Evolutionary conservation across 441 rosid genomes (phyloP).

Genomic region (Codiaeum variegatum): DNA sequence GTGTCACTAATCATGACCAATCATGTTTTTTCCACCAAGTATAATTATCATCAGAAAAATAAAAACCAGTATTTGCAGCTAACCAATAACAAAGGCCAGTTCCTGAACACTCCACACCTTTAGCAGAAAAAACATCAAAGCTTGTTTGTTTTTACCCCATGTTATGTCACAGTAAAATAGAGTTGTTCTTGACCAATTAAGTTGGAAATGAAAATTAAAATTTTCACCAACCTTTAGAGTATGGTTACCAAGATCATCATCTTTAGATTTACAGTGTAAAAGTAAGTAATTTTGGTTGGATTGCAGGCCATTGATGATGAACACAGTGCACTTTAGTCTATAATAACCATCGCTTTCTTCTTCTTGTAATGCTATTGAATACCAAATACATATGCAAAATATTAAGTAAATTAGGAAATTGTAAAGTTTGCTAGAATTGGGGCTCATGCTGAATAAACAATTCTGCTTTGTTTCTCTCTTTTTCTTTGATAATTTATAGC

Average conservation of each 20-base stretch:
- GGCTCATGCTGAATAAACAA: not conserved
- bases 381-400: not conserved
- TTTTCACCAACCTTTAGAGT: not conserved
- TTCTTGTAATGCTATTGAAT: not conserved
- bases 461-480: not conserved
- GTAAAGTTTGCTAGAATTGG: not conserved
- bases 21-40: conserved; percentile 1
- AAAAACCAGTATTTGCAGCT: not conserved
- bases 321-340: not conserved
- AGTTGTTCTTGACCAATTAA: conserved; percentile 16
- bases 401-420: not conserved
- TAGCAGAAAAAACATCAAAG: conserved; percentile 1
- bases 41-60: conserved; percentile 4
- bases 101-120: not conserved
- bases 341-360: not conserved
- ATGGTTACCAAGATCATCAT: conserved; percentile 26
- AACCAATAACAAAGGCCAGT: not conserved
- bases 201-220: conserved; percentile 13
- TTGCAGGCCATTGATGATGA: not conserved
- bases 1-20: not conserved
- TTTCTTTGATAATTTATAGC: too few relatives aligned
- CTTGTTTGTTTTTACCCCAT: not conserved
- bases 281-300: conserved; percentile 2
- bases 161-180: conserved; percentile 15
- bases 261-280: conserved; percentile 25